A percentile compares a stretch with the other conserved stretches of the same genome.
These are phyloP conservation scores for Prunus armeniaca DNA, from an alignment of 306 rosid genomes.

Conservation along the genomic window DNA sequence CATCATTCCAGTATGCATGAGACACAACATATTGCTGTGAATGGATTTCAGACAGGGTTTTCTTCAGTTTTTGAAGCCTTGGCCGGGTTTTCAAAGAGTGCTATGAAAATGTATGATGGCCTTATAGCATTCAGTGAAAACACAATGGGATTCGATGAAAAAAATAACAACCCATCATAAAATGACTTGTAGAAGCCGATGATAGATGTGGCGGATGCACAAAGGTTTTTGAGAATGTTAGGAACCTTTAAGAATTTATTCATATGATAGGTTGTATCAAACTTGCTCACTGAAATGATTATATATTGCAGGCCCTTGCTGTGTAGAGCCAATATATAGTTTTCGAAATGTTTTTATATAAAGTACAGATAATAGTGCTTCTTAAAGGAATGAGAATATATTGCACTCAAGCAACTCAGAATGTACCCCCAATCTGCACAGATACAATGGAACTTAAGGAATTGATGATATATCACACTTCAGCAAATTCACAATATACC, in stretches of 20 bases:
- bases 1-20: no score
- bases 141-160: constrained; percentile 20
- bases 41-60: no score
- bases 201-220: neutral
- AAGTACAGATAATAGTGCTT: neutral
- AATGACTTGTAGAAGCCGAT: constrained; percentile 23
- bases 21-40: no score
- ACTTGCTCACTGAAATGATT: neutral
- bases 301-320: constrained; percentile 2
- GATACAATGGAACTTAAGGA: neutral
- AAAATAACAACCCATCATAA: constrained; percentile 27
- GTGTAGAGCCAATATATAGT: neutral
- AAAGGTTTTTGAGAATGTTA: neutral
- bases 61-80: no score
- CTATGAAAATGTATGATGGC: constrained; percentile 52
- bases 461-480: neutral
- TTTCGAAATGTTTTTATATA: neutral
- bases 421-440: no score
- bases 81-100: constrained; percentile 45
- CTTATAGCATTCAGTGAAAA: constrained; percentile 48
- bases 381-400: neutral
- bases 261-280: neutral
- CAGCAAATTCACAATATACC: neutral
- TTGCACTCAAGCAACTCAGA: neutral
- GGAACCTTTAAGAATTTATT: neutral